Conservation (phyloP, 108 stramenopile species). For the Skeletonema costatum region DNA sequence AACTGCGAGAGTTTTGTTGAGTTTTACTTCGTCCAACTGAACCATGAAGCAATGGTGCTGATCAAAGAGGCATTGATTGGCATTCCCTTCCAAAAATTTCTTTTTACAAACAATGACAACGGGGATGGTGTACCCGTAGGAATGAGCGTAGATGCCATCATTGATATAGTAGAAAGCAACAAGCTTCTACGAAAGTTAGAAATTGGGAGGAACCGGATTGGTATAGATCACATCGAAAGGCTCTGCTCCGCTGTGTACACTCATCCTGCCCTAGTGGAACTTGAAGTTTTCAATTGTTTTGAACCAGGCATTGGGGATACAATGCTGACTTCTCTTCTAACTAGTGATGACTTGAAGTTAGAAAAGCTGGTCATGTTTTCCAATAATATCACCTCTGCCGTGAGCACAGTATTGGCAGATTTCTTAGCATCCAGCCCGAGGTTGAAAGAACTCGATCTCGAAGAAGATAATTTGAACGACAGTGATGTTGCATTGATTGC, state of each 20-base stretch:
- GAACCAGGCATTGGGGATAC: not conserved
- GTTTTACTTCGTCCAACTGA: not conserved
- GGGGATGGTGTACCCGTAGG: not conserved
- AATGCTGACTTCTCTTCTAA: not conserved
- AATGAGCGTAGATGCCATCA: not conserved
- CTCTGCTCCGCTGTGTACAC: not conserved
- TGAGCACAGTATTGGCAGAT: not conserved
- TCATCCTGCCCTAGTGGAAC: not conserved
- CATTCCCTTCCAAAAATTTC: not conserved
- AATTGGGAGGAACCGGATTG: not conserved
- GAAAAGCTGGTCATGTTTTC: not conserved
- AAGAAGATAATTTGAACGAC: not conserved
- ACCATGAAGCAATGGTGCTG: not conserved
- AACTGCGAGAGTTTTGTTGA: not conserved
- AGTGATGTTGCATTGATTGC: not conserved
- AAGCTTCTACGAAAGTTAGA: not conserved
- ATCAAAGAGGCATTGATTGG: not conserved
- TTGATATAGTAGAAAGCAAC: not conserved
- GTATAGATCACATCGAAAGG: not conserved
- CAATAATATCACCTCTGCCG: not conserved
- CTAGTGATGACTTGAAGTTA: not conserved
- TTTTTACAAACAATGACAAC: not conserved
- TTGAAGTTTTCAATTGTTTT: not conserved
- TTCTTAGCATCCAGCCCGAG: conserved; percentile 1
- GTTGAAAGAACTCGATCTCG: not conserved